phyloP scores from a whole-genome alignment of 495 filamentous ascomycete species.

The Penicillium pancosmium region DNA sequence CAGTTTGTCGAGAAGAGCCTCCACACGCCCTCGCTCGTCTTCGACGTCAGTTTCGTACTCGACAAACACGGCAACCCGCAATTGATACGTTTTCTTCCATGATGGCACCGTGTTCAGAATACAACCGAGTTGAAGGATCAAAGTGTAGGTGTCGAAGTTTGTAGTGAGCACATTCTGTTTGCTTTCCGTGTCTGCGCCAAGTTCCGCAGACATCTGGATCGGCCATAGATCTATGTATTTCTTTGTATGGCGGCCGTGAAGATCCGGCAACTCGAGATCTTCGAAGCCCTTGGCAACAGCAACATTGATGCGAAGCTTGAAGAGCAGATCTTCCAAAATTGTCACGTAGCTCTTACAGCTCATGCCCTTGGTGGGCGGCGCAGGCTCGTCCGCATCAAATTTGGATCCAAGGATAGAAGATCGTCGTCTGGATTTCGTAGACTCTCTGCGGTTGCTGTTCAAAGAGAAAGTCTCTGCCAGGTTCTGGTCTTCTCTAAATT shows the following conservation, averaged over 20 bases:
- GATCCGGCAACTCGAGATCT: constrained; percentile 67
- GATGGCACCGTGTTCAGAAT: constrained; percentile 81
- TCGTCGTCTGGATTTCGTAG: constrained; percentile 29
- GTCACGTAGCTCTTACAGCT: constrained; percentile 73
- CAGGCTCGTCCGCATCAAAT: constrained; percentile 40
- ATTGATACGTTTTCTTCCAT: constrained; percentile 75
- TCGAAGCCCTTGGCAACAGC: constrained; percentile 85
- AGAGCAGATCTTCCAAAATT: constrained; percentile 78
- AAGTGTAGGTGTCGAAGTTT: constrained; percentile 90
- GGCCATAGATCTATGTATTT: constrained; percentile 90
- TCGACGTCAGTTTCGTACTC: constrained; percentile 86
- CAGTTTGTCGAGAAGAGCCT: constrained; percentile 75
- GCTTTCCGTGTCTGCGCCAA: constrained; percentile 61
- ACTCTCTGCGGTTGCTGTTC: constrained; percentile 27
- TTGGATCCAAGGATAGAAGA: constrained; percentile 20
- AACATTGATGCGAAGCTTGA: constrained; percentile 81
- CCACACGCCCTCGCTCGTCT: constrained; percentile 74
- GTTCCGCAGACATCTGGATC: constrained; percentile 80
- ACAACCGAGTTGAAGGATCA: constrained; percentile 84
- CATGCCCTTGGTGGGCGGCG: constrained; percentile 63
- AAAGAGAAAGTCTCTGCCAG: constrained; percentile 49
- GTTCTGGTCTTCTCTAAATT: constrained; percentile 59
- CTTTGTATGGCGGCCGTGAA: constrained; percentile 60
- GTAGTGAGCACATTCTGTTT: constrained; percentile 76
- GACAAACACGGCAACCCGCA: constrained; percentile 83